phyloP scores from a whole-genome alignment of 2,329 filamentous ascomycete genomes.

The Calonectria hawksworthii region DNA sequence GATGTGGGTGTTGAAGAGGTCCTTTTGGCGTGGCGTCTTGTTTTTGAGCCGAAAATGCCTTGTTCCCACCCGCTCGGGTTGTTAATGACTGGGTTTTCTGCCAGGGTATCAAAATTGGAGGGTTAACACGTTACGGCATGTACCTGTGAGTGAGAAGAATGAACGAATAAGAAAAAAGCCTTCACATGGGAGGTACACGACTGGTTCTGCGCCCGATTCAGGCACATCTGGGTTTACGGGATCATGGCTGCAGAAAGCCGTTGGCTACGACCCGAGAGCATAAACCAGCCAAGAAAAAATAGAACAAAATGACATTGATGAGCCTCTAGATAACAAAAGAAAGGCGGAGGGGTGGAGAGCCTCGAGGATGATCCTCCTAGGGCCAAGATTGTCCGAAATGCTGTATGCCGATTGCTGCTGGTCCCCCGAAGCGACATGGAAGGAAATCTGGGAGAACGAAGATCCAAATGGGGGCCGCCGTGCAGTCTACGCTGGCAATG shows the following conservation, averaged over 20 bases:
- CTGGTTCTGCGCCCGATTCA: background rate
- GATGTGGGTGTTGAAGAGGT: background rate
- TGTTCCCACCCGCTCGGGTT: background rate
- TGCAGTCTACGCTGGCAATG: background rate
- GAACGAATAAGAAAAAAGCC: background rate
- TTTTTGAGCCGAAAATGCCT: background rate
- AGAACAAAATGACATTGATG: background rate
- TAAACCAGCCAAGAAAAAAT: too few relatives aligned
- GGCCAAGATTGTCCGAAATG: background rate
- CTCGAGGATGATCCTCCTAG: background rate
- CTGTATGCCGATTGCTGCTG: background rate
- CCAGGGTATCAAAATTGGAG: background rate
- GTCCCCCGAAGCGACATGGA: background rate
- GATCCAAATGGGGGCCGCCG: background rate
- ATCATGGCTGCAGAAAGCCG: background rate
- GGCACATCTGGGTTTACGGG: background rate
- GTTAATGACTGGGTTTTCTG: background rate
- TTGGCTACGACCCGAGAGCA: background rate
- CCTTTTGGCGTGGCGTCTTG: constrained; percentile 3
- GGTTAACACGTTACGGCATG: background rate
- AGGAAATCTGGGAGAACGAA: background rate
- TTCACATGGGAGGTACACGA: background rate
- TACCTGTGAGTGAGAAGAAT: background rate
- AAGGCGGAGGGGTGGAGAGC: background rate
- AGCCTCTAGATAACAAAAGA: background rate